Evolutionary conservation across 495 filamentous ascomycete species (phyloP).

Genomic region (Lasiosphaeria hispida): DNA sequence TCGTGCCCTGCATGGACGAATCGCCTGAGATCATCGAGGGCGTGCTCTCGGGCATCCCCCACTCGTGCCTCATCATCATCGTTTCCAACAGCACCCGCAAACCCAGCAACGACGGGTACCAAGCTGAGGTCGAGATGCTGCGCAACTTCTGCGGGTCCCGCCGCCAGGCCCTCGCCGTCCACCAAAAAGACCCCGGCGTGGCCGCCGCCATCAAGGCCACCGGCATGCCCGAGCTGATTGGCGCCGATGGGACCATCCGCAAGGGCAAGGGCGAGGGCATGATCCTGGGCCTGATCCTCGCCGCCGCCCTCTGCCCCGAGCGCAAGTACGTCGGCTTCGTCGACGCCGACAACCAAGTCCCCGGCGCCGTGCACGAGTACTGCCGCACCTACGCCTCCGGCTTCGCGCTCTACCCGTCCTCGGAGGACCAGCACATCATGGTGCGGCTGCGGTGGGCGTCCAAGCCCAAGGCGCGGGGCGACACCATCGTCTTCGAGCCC

Average conservation of each 20-base stretch:
- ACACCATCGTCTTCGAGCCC: conserved; percentile 12
- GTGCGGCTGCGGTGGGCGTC: conserved; percentile 29
- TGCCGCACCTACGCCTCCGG: conserved; percentile 29
- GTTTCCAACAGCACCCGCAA: conserved; percentile 27
- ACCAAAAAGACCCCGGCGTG: conserved; percentile 28
- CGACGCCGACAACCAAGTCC: conserved; percentile 30
- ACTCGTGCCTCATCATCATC: conserved; percentile 23
- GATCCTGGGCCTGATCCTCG: conserved; percentile 30
- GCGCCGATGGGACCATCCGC: conserved; percentile 11
- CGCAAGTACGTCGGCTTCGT: conserved; percentile 31
- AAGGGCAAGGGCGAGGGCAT: conserved; percentile 37
- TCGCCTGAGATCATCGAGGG: conserved; percentile 10
- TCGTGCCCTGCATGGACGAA: conserved; percentile 34
- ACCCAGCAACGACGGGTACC: conserved; percentile 11
- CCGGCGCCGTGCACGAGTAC: conserved; percentile 28
- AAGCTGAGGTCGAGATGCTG: conserved; percentile 16
- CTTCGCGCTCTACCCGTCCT: conserved; percentile 19
- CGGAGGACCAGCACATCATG: conserved; percentile 23
- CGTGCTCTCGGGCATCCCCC: conserved; percentile 26
- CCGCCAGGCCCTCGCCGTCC: conserved; percentile 21
- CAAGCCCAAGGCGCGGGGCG: conserved; percentile 30
- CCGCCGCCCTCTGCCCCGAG: conserved; percentile 17
- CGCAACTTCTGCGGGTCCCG: conserved; percentile 7
- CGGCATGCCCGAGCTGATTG: conserved; percentile 20
- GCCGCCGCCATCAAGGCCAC: conserved; percentile 17